Percentiles rank a stretch among this genome's conserved stretches.
phyloP scores from a whole-genome alignment of 2,329 filamentous ascomycete species.

The Aspergillus awamori region DNA sequence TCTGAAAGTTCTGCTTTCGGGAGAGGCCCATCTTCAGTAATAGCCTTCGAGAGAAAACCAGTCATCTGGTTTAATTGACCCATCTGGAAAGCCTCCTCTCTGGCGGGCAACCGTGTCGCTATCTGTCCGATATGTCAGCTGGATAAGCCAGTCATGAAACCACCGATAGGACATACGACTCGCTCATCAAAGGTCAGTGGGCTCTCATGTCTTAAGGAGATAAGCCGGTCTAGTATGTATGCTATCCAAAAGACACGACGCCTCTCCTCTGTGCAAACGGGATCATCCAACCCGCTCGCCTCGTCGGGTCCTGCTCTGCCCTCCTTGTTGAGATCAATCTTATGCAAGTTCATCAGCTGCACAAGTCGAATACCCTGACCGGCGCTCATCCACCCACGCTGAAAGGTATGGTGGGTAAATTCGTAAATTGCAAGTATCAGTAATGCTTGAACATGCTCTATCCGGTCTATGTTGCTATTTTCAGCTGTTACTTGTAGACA shows the following conservation, averaged over 20 bases:
- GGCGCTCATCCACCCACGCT: slow-evolving; percentile 34
- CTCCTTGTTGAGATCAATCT: slow-evolving; percentile 25
- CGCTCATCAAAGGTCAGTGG: slow-evolving; percentile 36
- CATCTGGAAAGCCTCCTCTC: slow-evolving; percentile 5
- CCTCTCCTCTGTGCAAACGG: slow-evolving; percentile 30
- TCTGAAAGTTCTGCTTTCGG: slow-evolving; percentile 24
- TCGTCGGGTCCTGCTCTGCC: not conserved
- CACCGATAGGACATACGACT: slow-evolving; percentile 6
- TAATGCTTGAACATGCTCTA: slow-evolving; percentile 19
- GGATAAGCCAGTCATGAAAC: no score
- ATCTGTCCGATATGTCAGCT: not conserved
- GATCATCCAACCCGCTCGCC: slow-evolving; percentile 22
- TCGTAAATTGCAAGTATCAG: slow-evolving; percentile 13
- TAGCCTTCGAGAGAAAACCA: not conserved
- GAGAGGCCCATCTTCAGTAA: not conserved
- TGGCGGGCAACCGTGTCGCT: slow-evolving; percentile 2
- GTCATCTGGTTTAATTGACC: not conserved
- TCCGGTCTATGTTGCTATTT: not conserved
- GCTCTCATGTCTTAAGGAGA: slow-evolving; percentile 31
- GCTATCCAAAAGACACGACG: slow-evolving; percentile 44
- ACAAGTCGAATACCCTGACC: slow-evolving; percentile 36
- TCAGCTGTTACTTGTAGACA: not conserved
- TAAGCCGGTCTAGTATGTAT: slow-evolving; percentile 38
- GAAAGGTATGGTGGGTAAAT: slow-evolving; percentile 21
- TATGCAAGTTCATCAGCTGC: slow-evolving; percentile 33